Base-by-base conservation (phyloP, 805 yeast genomes). In the Metschnikowia vanudenii region DNA sequence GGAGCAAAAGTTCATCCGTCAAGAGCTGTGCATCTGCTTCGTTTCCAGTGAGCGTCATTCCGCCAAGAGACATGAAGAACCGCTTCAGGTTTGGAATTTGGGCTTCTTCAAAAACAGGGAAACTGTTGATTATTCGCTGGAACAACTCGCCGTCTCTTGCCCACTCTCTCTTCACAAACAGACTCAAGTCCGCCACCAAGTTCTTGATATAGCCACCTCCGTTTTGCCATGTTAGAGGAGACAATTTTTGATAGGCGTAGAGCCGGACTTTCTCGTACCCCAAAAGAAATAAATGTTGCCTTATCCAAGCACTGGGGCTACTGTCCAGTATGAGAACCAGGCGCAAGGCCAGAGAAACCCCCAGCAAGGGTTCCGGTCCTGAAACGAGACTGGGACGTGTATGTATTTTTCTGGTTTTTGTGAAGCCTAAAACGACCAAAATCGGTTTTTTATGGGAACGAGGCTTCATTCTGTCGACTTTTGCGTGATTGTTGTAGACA, bases 201-300 rank as follows among this genome's bases (percentile, higher is more conserved):
- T 57, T 56, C 53, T 69, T 69, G 38, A 69, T 52, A 3, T 59
- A 43, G 2, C 70, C 66, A 0, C 73, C 72, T 5, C 71, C 68
- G 4, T 60, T 64, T 20, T 57, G 51, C 9, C 58, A 54, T 10
- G 67, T 43, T 16, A 60, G 50, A 22, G 61, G 56, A 31, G 62
- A 57, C 31, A 70, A 59, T 49, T 61, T 63, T 46, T 63, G 63
- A 54, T 70, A 70, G 3, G 66, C 54, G 37, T 60, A 61, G 10
- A 70, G 57, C 31, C 67, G 53, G 34, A 70, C 51, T 26, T 64
- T 57, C 42, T 70, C 73, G 31, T 60, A 58, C 5, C 75, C 75
- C 12, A 68, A 47, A 37, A 57, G 54, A 45, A 60, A 63, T n/a
- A 69, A 54, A 48, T 69, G 74, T 38, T 61, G 60, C 40, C 64